Evolutionary conservation across 345 rosid species (phyloP), one percentile per base, ranked within the genome.

Genomic region (Brassica nigra): DNA sequence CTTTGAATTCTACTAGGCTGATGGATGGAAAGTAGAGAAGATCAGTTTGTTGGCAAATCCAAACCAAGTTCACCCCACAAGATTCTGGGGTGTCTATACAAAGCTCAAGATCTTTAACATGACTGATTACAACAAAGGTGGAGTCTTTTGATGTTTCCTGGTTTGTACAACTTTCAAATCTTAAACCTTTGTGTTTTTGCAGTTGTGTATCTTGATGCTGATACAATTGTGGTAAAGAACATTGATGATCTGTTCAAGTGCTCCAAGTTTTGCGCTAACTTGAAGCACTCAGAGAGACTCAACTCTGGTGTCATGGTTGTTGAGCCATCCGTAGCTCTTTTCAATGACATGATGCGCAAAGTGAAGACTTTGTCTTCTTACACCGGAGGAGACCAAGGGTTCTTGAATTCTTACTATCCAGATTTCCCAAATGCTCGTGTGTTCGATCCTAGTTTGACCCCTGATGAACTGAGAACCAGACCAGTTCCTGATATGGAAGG

Each of bases 261-360:
- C 71, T 65, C 80, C 1, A 95, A 92, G 76, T 95, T 95, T 75
- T 95, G 99, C 54, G 98, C 98, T 37, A 95, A 95, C 66, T 80
- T 92, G 86, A 95, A 95, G 90, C 99, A 92, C 71, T 95, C 98
- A 0, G 99, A 95, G 89, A 87, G 95, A 87, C 76, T 95, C 33
- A 95, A 95, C 83, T 91, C 99, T 52, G 99, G 98, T 77, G 99
- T 95, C 74, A 88, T 95, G 99, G 99, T 92, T 29, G 95, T 92
- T 83, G 99, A 95, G 81, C 99, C 99, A 16, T 91, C 95, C 4
- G 84, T 79, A 78, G 71, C 84, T 6, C 37, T 95, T 71, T 95
- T 95, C 64, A 84, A 80, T 20, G 94, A 95, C 74, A 95, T 95
- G 96, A 88, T 92, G 92, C 75, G 84, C 66, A 88, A 92, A 89